Base-by-base conservation (phyloP, 108 stramenopile species). In the Cyclotella cryptica region DNA sequence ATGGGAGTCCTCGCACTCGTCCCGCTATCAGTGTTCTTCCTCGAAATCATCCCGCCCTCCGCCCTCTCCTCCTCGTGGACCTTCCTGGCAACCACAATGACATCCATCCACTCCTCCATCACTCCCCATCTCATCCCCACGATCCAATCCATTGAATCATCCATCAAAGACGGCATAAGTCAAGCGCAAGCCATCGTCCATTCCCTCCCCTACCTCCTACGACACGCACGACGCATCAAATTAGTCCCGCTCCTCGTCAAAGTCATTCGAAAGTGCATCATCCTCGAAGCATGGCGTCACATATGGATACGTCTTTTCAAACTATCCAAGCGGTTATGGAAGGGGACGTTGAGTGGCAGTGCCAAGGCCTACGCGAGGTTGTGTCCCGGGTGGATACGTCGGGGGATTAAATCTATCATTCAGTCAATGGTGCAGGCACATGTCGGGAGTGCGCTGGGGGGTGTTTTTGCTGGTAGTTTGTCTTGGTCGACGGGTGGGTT, bases 241-340 rank as follows among this genome's bases (percentile, higher is more conserved):
- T 12, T 75, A 17, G 18, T 71, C 10, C 69, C 69, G 13, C 39
- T 75, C 6, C 4, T 75, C 11, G 49, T 66, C 17, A 75, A 75
- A 49, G 10, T 81, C 15, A n/a, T 81, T 12, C 62, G 69, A 49
- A 81, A 71, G 54, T 81, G 80, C 69, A 71, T 81, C 73, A 81
- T 81, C 11, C 29, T 81, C 19, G 80, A 81, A 53, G 72, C 73
- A 5, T 80, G 80, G 80, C 59, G 80, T 8, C 80, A 80, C 52
- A 69, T 80, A 44, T 80, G 80, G 80, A 65, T 74, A n/a, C 41
- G 42, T 14, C 35, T 54, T 0, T 80, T 69, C 62, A 74, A 66
- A 43, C 41, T 80, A 22, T 57, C 80, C 1, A 62, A 65, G 15
- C 68, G 35, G 15, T 39, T 74, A 0, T 59, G 80, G 73, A 74